Percentiles rank a stretch among this genome's conserved stretches.
phyloP scores from a whole-genome alignment of 2,329 filamentous ascomycete genomes.

The Aspergillus terreus region DNA sequence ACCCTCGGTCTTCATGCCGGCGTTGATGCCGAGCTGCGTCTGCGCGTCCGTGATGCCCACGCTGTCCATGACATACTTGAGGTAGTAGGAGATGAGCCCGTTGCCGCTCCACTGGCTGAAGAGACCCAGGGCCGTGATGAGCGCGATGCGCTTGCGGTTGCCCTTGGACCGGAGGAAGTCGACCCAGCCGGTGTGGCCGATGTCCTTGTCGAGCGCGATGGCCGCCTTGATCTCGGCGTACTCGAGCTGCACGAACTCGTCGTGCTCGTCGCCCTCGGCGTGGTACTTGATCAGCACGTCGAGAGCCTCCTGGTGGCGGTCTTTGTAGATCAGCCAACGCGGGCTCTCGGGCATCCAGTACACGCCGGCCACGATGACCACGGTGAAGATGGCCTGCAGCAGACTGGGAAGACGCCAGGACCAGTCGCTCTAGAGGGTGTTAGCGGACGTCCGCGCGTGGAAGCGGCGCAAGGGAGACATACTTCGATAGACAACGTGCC shows the following conservation, averaged over 20 bases:
- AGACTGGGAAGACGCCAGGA: conserved; percentile 20
- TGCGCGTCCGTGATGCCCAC: conserved; percentile 35
- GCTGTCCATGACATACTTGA: conserved; percentile 32
- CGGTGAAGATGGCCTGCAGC: conserved; percentile 17
- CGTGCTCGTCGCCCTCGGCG: conserved; percentile 13
- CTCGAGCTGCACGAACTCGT: conserved; percentile 15
- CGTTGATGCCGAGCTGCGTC: conserved; percentile 40
- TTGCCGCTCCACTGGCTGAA: conserved; percentile 58
- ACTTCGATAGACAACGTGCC: background rate
- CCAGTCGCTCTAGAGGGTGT: conserved; percentile 9
- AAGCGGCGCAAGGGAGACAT: too few species aligned
- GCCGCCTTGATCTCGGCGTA: conserved; percentile 21
- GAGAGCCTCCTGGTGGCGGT: background rate
- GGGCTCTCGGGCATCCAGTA: conserved; percentile 17
- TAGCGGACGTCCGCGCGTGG: background rate
- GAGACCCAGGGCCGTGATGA: conserved; percentile 50
- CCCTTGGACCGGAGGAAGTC: conserved; percentile 41
- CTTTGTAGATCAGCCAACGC: conserved; percentile 4
- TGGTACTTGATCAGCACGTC: conserved; percentile 10
- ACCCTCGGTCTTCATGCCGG: conserved; percentile 36
- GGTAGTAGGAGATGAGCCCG: conserved; percentile 36
- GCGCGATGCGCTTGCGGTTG: conserved; percentile 52
- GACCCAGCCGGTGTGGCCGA: conserved; percentile 42
- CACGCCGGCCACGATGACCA: conserved; percentile 12
- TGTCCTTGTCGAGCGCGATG: conserved; percentile 42